phyloP scores from a whole-genome alignment of 345 rosid species.

The Salix koriyanagi region DNA sequence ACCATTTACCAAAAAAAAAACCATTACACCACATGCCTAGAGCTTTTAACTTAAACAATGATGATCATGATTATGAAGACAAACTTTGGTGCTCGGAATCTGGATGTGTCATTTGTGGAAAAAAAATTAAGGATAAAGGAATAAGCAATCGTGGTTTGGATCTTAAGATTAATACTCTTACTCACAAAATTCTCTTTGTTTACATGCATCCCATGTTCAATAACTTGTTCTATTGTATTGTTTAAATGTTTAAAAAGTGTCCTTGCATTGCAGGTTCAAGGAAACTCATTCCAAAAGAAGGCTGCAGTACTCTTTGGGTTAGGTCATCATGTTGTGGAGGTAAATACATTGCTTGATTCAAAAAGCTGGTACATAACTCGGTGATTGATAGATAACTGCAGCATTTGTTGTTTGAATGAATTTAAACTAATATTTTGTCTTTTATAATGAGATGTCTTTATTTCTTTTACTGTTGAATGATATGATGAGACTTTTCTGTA shows the following conservation, averaged over 20 bases:
- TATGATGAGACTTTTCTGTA: not conserved
- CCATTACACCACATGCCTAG: too few relatives aligned
- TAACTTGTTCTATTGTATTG: not conserved
- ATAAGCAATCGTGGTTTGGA: not conserved
- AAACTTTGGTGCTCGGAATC: not conserved
- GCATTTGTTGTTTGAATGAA: not conserved
- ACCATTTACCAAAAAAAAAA: too few relatives aligned
- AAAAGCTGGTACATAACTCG: not conserved
- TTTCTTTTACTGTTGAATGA: not conserved
- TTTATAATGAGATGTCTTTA: not conserved
- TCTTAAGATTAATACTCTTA: not conserved
- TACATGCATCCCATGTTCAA: not conserved
- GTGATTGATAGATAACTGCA: not conserved
- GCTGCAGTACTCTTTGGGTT: conserved; percentile 78
- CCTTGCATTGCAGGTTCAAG: conserved; percentile 56
- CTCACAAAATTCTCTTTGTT: not conserved
- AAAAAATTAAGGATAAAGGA: not conserved
- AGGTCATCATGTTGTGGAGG: conserved; percentile 66
- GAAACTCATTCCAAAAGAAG: conserved; percentile 97
- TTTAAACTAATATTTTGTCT: not conserved
- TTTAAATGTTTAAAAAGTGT: conserved; percentile 6
- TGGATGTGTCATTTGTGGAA: not conserved
- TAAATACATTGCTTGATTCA: conserved; percentile 29
- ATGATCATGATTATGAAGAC: too few relatives aligned
- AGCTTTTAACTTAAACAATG: too few relatives aligned